Percentiles rank a stretch among this genome's conserved stretches.
Conservation (phyloP, 768 basidiomycete genomes). For the Kwoniella pini region DNA sequence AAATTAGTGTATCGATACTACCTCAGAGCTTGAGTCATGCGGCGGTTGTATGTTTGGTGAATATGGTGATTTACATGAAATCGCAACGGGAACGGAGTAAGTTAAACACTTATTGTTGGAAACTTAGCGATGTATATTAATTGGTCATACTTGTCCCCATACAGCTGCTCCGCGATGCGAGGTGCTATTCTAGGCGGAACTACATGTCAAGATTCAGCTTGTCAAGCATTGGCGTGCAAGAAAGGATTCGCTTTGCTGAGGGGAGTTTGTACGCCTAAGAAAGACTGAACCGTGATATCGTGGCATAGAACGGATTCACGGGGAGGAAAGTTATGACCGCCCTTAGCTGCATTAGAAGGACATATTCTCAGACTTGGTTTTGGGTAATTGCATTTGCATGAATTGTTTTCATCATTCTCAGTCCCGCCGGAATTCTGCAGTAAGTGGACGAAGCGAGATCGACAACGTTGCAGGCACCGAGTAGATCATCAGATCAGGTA, state of each 20-base stretch:
- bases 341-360: no score
- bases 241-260: constrained; percentile 12
- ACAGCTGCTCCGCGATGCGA: constrained; percentile 1
- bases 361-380: no score
- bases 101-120: background rate
- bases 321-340: no score
- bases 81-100: constrained; percentile 8
- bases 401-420: no score
- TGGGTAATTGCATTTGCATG: no score
- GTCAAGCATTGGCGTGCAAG: constrained; percentile 18
- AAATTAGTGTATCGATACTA: constrained; percentile 16
- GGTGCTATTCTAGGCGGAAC: constrained; percentile 15
- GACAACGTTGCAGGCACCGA: no score
- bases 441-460: no score
- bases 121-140: no score
- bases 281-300: no score
- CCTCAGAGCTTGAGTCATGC: constrained; percentile 14
- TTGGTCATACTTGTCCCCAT: background rate
- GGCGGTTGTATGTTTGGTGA: constrained; percentile 16
- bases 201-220: constrained; percentile 17
- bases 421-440: no score
- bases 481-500: no score
- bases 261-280: background rate
- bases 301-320: no score
- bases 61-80: background rate